Percentiles rank a stretch among this genome's conserved stretches.
phyloP scores from a whole-genome alignment of 257 asterid genomes.

The Solanum microdontum region DNA sequence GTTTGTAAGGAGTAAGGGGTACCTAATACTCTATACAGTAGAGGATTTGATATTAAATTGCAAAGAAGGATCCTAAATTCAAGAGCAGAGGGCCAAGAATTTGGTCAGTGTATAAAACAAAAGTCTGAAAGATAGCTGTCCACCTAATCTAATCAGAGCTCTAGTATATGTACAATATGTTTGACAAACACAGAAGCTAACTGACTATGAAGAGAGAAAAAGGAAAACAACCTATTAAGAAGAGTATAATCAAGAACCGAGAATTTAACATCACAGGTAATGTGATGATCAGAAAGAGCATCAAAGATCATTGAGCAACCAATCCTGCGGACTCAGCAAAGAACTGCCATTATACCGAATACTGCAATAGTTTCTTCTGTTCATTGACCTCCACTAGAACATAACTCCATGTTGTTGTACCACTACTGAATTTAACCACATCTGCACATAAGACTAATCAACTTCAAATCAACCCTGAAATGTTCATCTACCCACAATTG shows the following conservation, averaged over 20 bases:
- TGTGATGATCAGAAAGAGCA: background rate
- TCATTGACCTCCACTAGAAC: conserved; percentile 1
- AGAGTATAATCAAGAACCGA: background rate
- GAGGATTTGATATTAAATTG: background rate
- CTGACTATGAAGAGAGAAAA: background rate
- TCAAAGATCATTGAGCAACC: background rate
- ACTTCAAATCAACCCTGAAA: conserved; percentile 17
- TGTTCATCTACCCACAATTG: conserved; percentile 23
- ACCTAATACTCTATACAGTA: background rate
- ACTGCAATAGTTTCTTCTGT: conserved; percentile 12
- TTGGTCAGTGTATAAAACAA: background rate
- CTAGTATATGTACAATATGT: conserved; percentile 1
- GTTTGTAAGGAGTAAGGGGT: background rate
- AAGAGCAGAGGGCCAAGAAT: background rate
- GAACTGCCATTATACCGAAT: conserved; percentile 2
- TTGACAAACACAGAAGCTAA: background rate
- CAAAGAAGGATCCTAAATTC: background rate
- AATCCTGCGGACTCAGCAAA: background rate
- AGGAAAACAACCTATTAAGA: background rate
- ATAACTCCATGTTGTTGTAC: conserved; percentile 6
- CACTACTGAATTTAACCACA: background rate
- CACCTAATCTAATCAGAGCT: background rate
- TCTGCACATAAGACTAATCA: background rate
- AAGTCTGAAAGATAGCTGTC: background rate
- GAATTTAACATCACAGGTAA: background rate